These are phyloP conservation scores for Pythium grandisporangium DNA, from an alignment of 352 stramenopile species.

Conservation along the genomic window DNA sequence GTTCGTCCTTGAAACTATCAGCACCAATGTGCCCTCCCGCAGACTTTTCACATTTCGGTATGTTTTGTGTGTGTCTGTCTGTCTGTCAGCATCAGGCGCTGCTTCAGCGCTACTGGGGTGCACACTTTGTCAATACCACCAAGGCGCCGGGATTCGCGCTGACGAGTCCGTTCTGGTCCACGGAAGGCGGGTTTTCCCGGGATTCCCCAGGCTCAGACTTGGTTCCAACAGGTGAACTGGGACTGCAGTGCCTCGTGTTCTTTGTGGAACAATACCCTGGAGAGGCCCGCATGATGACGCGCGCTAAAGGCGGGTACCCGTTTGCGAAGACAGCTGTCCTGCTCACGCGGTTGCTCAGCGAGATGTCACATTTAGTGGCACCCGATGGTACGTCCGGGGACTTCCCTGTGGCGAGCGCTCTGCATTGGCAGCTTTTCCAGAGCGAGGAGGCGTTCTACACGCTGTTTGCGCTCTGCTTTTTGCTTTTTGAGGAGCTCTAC, in stretches of 20 bases:
- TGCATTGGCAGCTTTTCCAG: constrained; percentile 63
- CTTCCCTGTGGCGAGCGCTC: constrained; percentile 36
- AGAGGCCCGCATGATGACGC: constrained; percentile 59
- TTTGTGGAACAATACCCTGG: constrained; percentile 49
- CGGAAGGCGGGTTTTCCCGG: constrained; percentile 32
- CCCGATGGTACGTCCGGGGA: constrained; percentile 18
- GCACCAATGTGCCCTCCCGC: no score
- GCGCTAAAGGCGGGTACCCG: constrained; percentile 38
- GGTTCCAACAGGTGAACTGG: constrained; percentile 42
- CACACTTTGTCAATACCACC: constrained; percentile 27
- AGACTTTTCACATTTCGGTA: neutral
- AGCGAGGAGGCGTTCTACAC: constrained; percentile 37
- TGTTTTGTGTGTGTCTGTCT: neutral
- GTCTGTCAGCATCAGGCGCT: constrained; percentile 35
- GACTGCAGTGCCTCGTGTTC: constrained; percentile 55
- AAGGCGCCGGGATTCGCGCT: constrained; percentile 24
- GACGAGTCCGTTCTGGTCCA: constrained; percentile 31
- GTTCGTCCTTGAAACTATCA: constrained; percentile 21
- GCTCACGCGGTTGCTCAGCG: constrained; percentile 31
- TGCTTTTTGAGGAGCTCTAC: constrained; percentile 61
- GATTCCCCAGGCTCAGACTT: constrained; percentile 46
- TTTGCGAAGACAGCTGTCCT: constrained; percentile 52
- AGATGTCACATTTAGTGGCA: constrained; percentile 42
- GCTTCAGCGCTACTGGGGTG: constrained; percentile 50
- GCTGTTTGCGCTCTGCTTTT: constrained; percentile 47